Evolutionary conservation across 176 grass and related monocot genomes (phyloP).

Genomic region (Triticum dicoccoides): DNA sequence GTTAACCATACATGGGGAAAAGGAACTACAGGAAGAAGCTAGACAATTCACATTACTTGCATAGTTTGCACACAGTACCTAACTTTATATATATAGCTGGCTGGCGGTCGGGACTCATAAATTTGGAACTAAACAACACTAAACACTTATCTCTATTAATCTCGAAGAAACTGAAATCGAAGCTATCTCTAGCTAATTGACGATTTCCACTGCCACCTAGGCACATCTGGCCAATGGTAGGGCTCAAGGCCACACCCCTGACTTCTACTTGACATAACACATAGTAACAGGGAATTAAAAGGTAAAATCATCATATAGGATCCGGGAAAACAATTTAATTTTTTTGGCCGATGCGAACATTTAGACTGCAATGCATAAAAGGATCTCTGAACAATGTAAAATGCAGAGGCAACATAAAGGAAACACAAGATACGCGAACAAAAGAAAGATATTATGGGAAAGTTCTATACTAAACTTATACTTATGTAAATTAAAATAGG

Average conservation of each 20-base stretch:
- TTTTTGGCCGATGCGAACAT: background rate
- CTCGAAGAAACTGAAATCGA: background rate
- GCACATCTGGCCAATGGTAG: background rate
- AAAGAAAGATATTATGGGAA: background rate
- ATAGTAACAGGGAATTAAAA: background rate
- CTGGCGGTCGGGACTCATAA: background rate
- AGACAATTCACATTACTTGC: background rate
- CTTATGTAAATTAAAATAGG: background rate
- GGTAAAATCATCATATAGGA: background rate
- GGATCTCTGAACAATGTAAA: background rate
- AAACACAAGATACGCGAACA: background rate
- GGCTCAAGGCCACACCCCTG: background rate
- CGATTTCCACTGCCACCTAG: background rate
- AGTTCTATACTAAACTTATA: background rate
- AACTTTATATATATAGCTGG: background rate
- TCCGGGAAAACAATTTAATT: background rate
- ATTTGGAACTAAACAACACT: background rate
- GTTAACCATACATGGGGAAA: background rate
- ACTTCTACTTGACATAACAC: background rate
- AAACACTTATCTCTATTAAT: background rate
- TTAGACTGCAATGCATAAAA: conserved; percentile 5
- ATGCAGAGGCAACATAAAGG: background rate
- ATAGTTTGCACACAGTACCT: background rate
- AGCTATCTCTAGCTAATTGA: background rate
- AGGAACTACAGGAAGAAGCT: background rate